A percentile compares a stretch with the other conserved stretches of the same genome.
Conservation (phyloP, 2,329 filamentous ascomycete genomes). For the Helminthosporium solani region DNA sequence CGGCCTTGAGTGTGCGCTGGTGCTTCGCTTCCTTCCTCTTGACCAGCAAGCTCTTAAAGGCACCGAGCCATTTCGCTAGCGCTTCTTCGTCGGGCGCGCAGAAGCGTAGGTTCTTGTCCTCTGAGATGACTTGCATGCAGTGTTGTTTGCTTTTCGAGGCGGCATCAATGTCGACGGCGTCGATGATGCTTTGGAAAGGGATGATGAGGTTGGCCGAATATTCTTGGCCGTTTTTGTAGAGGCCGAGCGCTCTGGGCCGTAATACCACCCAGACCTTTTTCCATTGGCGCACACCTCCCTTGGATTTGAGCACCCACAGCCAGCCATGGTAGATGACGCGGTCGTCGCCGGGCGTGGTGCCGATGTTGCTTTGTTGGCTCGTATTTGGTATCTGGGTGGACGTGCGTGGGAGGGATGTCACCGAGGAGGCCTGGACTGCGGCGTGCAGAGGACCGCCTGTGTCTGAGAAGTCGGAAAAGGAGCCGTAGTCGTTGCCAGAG, state of each 20-base stretch:
- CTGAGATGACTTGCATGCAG: conserved; percentile 90
- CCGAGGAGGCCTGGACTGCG: conserved; percentile 52
- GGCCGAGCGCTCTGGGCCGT: conserved; percentile 76
- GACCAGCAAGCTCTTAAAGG: conserved; percentile 81
- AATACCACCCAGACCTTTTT: conserved; percentile 93
- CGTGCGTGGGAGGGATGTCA: conserved; percentile 43
- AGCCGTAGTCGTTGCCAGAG: conserved; percentile 68
- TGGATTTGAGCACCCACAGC: conserved; percentile 80
- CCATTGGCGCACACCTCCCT: conserved; percentile 85
- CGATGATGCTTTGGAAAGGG: conserved; percentile 74
- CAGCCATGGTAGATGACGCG: conserved; percentile 93
- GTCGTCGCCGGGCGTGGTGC: conserved; percentile 63
- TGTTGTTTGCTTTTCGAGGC: conserved; percentile 79
- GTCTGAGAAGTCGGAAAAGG: conserved; percentile 86
- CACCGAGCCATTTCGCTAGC: conserved; percentile 80
- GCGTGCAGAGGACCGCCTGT: conserved; percentile 50
- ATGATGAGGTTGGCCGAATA: conserved; percentile 85
- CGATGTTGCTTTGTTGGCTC: conserved; percentile 62
- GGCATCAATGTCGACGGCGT: conserved; percentile 89
- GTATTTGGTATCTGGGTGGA: conserved; percentile 50
- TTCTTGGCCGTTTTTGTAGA: conserved; percentile 92
- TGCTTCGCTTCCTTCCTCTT: conserved; percentile 61
- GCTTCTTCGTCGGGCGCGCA: conserved; percentile 73
- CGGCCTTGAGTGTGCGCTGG: conserved; percentile 17
- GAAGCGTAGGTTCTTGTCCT: conserved; percentile 67